A percentile compares a stretch with the other conserved stretches of the same genome.
These are phyloP conservation scores for Chaetothyriales sp. DNA, from an alignment of 2,329 filamentous ascomycete species.

Conservation along the genomic window DNA sequence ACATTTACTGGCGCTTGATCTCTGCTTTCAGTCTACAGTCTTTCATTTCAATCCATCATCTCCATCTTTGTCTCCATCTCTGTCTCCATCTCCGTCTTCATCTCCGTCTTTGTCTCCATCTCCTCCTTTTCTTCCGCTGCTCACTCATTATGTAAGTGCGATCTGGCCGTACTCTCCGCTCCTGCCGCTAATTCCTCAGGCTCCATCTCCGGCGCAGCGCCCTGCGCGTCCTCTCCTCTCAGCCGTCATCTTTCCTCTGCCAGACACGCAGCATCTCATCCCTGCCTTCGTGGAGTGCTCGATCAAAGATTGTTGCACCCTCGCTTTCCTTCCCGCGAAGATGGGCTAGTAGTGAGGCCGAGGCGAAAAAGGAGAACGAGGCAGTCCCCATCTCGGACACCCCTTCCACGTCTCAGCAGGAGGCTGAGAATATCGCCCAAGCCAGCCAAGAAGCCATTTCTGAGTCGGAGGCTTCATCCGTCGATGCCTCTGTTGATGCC, in stretches of 20 bases:
- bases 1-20: background rate
- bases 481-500: constrained; percentile 5
- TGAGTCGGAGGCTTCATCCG: constrained; percentile 3
- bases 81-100: background rate
- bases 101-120: background rate
- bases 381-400: constrained; percentile 16
- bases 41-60: background rate
- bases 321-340: constrained; percentile 31
- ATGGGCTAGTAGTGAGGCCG: constrained; percentile 34
- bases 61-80: background rate
- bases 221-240: constrained; percentile 39
- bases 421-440: constrained; percentile 15
- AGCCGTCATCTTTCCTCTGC: constrained; percentile 30
- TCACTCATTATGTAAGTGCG: background rate
- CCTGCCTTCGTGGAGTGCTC: constrained; percentile 23
- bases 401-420: constrained; percentile 10
- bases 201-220: constrained; percentile 45
- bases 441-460: constrained; percentile 12
- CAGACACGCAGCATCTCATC: constrained; percentile 30
- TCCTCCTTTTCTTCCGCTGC: background rate
- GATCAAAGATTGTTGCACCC: constrained; percentile 28
- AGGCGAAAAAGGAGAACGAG: constrained; percentile 20
- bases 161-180: background rate
- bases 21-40: background rate
- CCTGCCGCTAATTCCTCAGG: constrained; percentile 27